These are phyloP conservation scores for Serendipita indica DNA, from an alignment of 768 basidiomycete genomes.

Conservation along the genomic window DNA sequence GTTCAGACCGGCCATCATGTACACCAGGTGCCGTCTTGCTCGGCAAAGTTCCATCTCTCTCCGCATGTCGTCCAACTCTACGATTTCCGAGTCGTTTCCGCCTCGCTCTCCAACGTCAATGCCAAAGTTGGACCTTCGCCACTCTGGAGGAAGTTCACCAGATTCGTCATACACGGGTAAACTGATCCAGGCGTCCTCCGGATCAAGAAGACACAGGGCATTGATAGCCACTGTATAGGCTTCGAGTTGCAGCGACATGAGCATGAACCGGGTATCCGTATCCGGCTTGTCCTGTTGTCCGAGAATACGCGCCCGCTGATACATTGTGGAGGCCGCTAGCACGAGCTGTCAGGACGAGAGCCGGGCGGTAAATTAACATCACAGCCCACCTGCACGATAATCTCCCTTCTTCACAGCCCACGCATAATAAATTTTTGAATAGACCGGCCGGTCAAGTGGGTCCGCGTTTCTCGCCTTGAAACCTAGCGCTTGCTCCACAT, in stretches of 20 bases:
- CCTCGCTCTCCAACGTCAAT: conserved; percentile 41
- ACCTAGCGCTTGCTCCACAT: conserved; percentile 74
- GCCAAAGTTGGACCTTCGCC: conserved; percentile 1
- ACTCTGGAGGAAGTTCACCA: conserved; percentile 21
- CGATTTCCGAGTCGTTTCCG: conserved; percentile 57
- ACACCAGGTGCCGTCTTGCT: neutral
- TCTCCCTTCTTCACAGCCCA: conserved; percentile 83
- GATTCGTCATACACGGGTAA: conserved; percentile 38
- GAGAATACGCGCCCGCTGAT: conserved; percentile 73
- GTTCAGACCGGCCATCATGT: neutral
- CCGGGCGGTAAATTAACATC: neutral
- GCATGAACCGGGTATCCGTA: conserved; percentile 21
- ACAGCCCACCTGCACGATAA: conserved; percentile 69
- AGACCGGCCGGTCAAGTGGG: conserved; percentile 69
- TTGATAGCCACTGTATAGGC: conserved; percentile 82
- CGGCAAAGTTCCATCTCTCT: conserved; percentile 32
- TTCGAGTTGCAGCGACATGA: conserved; percentile 58
- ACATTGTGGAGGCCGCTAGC: conserved; percentile 82
- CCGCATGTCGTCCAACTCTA: conserved; percentile 65
- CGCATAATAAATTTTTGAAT: conserved; percentile 83
- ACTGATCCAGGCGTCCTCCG: conserved; percentile 70
- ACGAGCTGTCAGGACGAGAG: conserved; percentile 10
- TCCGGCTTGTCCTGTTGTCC: conserved; percentile 16
- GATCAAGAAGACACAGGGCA: conserved; percentile 67
- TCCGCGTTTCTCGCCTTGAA: conserved; percentile 93